Percentiles rank a stretch among this genome's conserved stretches.
Conservation (phyloP, 768 basidiomycete species). For the Suillus cothurnatus region DNA sequence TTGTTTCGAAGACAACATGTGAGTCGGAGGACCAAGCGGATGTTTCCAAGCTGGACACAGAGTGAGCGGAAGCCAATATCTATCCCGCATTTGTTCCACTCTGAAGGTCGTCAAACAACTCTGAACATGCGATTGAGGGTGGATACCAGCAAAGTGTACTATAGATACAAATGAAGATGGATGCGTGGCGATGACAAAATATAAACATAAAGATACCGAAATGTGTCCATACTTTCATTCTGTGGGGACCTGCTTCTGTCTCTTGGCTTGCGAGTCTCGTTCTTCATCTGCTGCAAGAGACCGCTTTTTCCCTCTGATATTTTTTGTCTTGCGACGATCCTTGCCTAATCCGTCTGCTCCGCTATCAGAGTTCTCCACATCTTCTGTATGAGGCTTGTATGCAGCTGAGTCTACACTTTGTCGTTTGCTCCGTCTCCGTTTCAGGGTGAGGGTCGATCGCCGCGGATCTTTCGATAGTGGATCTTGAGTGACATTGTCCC, state of each 20-base stretch:
- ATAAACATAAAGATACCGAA: slow-evolving; percentile 11
- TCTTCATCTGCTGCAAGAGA: slow-evolving; percentile 7
- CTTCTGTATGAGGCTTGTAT: slow-evolving; percentile 39
- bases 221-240: slow-evolving; percentile 7
- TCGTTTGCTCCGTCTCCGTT: slow-evolving; percentile 27
- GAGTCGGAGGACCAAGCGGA: not conserved
- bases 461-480: not conserved
- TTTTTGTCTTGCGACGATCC: slow-evolving; percentile 11
- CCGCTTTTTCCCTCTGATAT: slow-evolving; percentile 11
- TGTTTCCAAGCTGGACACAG: not conserved
- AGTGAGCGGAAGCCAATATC: not conserved
- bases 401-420: slow-evolving; percentile 37
- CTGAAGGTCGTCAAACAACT: slow-evolving; percentile 1
- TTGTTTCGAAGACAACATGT: not conserved
- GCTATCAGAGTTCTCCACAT: slow-evolving; percentile 24
- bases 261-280: slow-evolving; percentile 5
- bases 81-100: not conserved
- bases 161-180: slow-evolving; percentile 7
- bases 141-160: not conserved
- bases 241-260: slow-evolving; percentile 8
- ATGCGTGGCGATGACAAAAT: slow-evolving; percentile 1
- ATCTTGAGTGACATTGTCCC: not conserved
- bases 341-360: slow-evolving; percentile 23
- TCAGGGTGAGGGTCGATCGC: slow-evolving; percentile 4
- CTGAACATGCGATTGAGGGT: slow-evolving; percentile 5